phyloP scores from a whole-genome alignment of 2,329 filamentous ascomycete genomes.

The Diaporthe australafricana region DNA sequence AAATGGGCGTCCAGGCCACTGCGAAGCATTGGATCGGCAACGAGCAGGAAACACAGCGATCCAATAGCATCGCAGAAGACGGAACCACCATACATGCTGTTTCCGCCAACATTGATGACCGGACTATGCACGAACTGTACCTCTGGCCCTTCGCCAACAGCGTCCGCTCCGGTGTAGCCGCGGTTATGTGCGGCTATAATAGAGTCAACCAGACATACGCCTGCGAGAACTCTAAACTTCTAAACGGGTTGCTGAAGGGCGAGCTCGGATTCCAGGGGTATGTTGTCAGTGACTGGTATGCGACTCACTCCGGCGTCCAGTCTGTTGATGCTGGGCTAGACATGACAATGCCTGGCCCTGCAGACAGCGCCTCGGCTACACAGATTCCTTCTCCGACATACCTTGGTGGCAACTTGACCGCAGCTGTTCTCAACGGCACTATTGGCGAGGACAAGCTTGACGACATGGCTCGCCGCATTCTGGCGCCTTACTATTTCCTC shows the following conservation, averaged over 20 bases:
- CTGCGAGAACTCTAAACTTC: conserved; percentile 75
- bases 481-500: too few species aligned
- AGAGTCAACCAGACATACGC: conserved; percentile 58
- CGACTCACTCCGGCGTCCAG: conserved; percentile 72
- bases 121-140: too few species aligned
- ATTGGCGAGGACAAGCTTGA: conserved; percentile 65
- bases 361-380: too few species aligned
- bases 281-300: conserved; percentile 75
- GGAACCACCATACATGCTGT: too few species aligned
- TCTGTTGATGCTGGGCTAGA: conserved; percentile 75
- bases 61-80: conserved; percentile 60
- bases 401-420: conserved; percentile 61
- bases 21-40: conserved; percentile 77
- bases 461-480: conserved; percentile 70
- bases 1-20: conserved; percentile 78
- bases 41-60: conserved; percentile 50
- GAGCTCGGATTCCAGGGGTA: conserved; percentile 73
- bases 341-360: conserved; percentile 72
- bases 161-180: too few species aligned
- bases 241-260: conserved; percentile 75
- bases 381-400: too few species aligned
- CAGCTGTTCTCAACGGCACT: conserved; percentile 70
- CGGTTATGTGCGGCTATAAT: conserved; percentile 29
- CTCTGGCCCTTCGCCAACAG: too few species aligned
- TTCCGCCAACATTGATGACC: conserved; percentile 53